Evolutionary conservation across 2,329 filamentous ascomycete species (phyloP), one percentile per base, ranked within the genome.

Genomic region (Neofusicoccum sp.): DNA sequence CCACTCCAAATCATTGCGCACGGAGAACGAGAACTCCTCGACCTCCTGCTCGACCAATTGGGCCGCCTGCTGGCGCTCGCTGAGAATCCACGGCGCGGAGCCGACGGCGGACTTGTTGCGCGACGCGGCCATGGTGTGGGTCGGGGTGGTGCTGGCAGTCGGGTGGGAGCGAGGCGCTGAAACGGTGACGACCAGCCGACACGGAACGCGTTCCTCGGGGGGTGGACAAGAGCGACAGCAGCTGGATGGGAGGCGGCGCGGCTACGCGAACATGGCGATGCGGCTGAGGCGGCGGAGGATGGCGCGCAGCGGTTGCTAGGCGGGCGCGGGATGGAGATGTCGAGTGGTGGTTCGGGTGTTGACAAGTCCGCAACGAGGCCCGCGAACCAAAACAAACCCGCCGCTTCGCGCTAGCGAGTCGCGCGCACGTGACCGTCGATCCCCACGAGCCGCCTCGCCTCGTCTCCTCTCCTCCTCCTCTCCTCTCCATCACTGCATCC

Each of bases 1-100:
- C 95, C 95, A 99, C 73, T 98, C 93, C 70, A 98, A 80, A 75
- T 99, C 95, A 76, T 98, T 96, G 62, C 90, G 86, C 64, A 91
- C 93, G 31, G 92, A 91, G 77, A 90, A 98, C 44, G 90, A 86
- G 71, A 98, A 96, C 77, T 99, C 96, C 67, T 98, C 93, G 59
- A 90, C 84, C 75, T 98, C 95, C 60, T 91, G 85, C 48, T 89
- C 83, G 14, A 89, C 84, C 64, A 97, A 87, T 65, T 90, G 84
- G 59, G 86, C 79, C 12, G 91, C 88, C 69, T 93, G 89, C 44
- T 88, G 84, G 68, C 93, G 86, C 80, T 99, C 95, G 66, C 91
- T 87, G 33, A 87, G 80, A 65, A 97, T 86, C 95, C 95, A 99
- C 77, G 88, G 82, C 69, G 86, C 80, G 63, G 91, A 95, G 74